Percentiles rank a stretch among this genome's conserved stretches.
These are phyloP conservation scores for Desmodesmus armatus DNA, from an alignment of 139 green algal species.

Conservation along the genomic window DNA sequence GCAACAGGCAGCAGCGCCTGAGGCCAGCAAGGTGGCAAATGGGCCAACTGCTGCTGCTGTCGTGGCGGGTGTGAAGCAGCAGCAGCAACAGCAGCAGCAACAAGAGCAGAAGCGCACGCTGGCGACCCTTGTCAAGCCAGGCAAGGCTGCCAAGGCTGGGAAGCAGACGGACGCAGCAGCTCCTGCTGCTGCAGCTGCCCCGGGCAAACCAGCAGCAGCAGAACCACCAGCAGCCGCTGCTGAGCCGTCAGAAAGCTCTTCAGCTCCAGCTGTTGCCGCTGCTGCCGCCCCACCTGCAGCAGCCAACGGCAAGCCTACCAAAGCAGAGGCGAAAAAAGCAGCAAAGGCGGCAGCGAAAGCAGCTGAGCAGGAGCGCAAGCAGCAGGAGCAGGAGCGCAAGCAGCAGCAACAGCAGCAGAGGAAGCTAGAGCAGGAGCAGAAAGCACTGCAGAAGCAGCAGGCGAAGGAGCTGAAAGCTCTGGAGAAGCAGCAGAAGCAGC, in stretches of 20 bases:
- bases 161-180: not conserved
- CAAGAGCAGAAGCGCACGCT: not conserved
- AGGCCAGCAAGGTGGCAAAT: too few relatives aligned
- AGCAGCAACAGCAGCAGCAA: conserved; percentile 9
- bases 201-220: conserved; percentile 16
- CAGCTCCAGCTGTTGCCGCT: not conserved
- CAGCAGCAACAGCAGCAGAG: conserved; percentile 3
- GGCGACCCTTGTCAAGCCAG: not conserved
- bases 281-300: not conserved
- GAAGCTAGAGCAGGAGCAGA: conserved; percentile 1
- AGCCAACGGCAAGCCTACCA: conserved; percentile 24
- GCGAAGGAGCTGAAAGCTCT: not conserved
- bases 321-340: conserved; percentile 24
- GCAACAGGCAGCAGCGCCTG: conserved; percentile 14
- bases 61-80: not conserved
- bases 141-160: not conserved
- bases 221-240: not conserved
- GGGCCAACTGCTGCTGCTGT: not conserved
- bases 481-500: not conserved
- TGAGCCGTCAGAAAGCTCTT: not conserved
- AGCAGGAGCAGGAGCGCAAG: not conserved
- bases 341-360: conserved; percentile 19
- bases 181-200: conserved; percentile 11
- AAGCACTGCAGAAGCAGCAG: conserved; percentile 10
- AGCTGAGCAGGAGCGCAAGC: conserved; percentile 1